Evolutionary conservation across 176 grass and related monocot species (phyloP).

Genomic region (Ananas comosus): DNA sequence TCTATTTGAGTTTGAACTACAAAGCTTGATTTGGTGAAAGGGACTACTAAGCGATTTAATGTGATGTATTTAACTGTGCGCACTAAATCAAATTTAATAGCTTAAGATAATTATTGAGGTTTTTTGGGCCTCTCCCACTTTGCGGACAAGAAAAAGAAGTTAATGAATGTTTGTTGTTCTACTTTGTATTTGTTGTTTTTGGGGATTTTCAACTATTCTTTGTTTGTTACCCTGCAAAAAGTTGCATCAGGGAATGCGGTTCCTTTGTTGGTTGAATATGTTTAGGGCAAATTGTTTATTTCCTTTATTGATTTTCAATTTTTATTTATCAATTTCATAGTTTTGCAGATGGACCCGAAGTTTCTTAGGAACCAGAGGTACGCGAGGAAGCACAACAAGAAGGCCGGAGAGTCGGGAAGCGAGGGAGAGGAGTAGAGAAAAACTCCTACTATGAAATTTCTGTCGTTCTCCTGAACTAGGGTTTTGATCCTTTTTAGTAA

Average conservation of each 20-base stretch:
- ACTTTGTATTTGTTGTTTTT: neutral
- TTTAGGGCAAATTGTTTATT: neutral
- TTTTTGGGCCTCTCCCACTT: no score
- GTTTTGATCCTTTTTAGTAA: neutral
- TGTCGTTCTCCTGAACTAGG: neutral
- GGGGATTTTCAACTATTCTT: neutral
- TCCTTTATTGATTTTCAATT: neutral
- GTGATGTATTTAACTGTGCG: no score
- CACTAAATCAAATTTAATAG: no score
- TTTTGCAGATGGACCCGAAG: constrained; percentile 50
- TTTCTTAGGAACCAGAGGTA: constrained; percentile 66
- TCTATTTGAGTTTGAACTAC: no score
- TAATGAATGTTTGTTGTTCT: neutral
- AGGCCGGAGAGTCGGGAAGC: constrained; percentile 23
- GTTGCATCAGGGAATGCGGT: neutral
- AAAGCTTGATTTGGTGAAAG: no score
- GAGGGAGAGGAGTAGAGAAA: constrained; percentile 21
- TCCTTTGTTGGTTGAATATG: neutral
- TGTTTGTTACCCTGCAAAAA: neutral
- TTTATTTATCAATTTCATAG: neutral
- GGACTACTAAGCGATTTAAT: no score
- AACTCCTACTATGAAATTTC: neutral
- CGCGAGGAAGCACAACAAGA: constrained; percentile 58
- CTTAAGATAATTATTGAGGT: no score
- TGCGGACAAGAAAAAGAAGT: no score